A percentile compares a stretch with the other conserved stretches of the same genome.
Evolutionary conservation across 2,329 filamentous ascomycete genomes (phyloP).

Genomic region (Penicillium sp.): DNA sequence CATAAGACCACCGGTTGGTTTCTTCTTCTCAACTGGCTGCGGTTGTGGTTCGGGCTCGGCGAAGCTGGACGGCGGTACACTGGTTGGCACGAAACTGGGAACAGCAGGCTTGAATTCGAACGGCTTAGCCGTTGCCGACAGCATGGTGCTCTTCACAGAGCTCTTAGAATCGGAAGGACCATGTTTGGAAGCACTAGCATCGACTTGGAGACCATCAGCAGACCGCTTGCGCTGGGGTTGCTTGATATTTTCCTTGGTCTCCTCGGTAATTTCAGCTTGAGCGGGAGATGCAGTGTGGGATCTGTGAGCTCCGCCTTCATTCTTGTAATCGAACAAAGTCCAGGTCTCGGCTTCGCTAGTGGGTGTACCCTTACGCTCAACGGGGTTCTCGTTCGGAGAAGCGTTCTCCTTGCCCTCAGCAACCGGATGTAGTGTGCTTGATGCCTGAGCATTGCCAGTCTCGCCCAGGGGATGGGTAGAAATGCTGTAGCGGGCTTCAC

Average conservation of each 20-base stretch:
- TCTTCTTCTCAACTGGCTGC: constrained; percentile 17
- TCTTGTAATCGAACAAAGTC: constrained; percentile 65
- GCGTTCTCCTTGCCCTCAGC: constrained; percentile 44
- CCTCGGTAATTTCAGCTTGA: constrained; percentile 15
- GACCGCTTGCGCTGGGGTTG: constrained; percentile 17
- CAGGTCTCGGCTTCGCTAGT: constrained; percentile 53
- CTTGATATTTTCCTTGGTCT: constrained; percentile 15
- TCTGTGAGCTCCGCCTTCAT: constrained; percentile 46
- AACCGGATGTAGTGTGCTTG: constrained; percentile 28
- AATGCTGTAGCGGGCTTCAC: constrained; percentile 74
- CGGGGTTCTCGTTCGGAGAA: constrained; percentile 43
- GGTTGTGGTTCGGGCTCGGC: constrained; percentile 6
- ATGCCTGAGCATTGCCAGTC: constrained; percentile 32
- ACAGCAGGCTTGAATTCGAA: constrained; percentile 60
- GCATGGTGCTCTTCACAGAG: constrained; percentile 53
- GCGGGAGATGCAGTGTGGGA: constrained; percentile 59
- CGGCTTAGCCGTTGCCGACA: constrained; percentile 72
- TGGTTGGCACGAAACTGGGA: constrained; percentile 32
- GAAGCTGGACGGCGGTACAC: constrained; percentile 18
- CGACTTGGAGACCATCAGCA: constrained; percentile 7
- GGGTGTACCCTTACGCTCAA: constrained; percentile 35
- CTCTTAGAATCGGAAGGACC: constrained; percentile 27
- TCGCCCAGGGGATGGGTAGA: constrained; percentile 44
- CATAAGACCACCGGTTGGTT: constrained; percentile 27
- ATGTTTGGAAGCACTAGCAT: constrained; percentile 14